These are phyloP conservation scores for Candida chauliodis DNA, from an alignment of 805 yeast genomes.

Conservation along the genomic window DNA sequence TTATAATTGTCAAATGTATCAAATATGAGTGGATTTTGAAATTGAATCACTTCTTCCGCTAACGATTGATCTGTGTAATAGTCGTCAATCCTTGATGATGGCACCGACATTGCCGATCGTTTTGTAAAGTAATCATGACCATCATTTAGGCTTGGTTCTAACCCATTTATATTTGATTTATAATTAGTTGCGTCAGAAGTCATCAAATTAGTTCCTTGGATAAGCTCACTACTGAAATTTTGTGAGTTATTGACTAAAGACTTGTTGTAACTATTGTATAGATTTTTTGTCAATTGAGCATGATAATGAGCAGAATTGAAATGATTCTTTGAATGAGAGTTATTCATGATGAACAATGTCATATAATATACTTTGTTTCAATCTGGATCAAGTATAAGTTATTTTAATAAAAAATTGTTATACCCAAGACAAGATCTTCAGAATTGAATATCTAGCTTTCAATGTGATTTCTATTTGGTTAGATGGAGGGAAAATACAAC, in stretches of 20 bases:
- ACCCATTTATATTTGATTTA: not conserved
- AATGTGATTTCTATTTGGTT: no score
- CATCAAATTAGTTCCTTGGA: no score
- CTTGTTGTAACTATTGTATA: constrained; percentile 3
- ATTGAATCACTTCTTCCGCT: not conserved
- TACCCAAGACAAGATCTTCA: no score
- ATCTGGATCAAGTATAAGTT: no score
- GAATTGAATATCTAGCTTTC: no score
- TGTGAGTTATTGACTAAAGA: not conserved
- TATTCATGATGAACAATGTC: constrained; percentile 1
- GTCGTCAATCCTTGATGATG: constrained; percentile 7
- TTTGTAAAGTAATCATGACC: constrained; percentile 5
- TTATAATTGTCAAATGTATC: no score
- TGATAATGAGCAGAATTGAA: constrained; percentile 4
- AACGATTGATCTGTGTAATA: not conserved
- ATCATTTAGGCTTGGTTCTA: not conserved
- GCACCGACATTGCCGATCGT: constrained; percentile 8
- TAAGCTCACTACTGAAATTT: no score
- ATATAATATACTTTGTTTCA: not conserved
- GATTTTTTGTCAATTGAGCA: constrained; percentile 2
- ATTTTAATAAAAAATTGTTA: no score
- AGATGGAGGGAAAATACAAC: no score
- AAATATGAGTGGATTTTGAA: not conserved
- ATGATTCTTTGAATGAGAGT: not conserved
- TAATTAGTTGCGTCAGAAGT: not conserved